These are phyloP conservation scores for Leishmania braziliensis DNA, from an alignment of 208 protist genomes.

Conservation along the genomic window DNA sequence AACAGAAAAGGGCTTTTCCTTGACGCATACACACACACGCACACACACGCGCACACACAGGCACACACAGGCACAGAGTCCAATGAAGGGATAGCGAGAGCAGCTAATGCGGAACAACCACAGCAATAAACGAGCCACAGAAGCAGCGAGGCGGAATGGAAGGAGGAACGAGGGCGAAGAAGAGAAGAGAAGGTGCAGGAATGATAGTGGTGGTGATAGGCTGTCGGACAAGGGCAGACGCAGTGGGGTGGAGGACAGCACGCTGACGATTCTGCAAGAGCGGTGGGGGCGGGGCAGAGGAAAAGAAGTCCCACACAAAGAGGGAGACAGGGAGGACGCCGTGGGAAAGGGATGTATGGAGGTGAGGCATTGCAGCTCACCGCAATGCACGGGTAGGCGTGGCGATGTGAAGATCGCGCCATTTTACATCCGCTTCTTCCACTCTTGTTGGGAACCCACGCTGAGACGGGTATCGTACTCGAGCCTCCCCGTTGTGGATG, in stretches of 20 bases:
- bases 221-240: neutral
- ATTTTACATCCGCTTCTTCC: neutral
- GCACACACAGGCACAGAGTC: slow-evolving; percentile 5
- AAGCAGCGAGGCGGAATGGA: neutral
- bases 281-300: neutral
- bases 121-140: neutral
- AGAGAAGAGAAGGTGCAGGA: neutral
- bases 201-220: neutral
- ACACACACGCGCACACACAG: slow-evolving; percentile 6
- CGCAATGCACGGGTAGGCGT: neutral
- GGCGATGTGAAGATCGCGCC: neutral
- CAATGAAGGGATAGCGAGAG: slow-evolving; percentile 1
- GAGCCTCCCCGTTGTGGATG: neutral
- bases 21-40: neutral
- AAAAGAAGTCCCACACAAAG: neutral
- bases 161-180: neutral
- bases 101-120: neutral
- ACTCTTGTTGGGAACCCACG: neutral
- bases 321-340: neutral
- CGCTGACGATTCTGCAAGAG: neutral
- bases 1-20: neutral
- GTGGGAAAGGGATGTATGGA: neutral
- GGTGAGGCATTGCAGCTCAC: neutral
- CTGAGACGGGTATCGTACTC: neutral
- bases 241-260: neutral